Conservation (phyloP, 2,329 filamentous ascomycete species). For the Byssochlamys sp. region DNA sequence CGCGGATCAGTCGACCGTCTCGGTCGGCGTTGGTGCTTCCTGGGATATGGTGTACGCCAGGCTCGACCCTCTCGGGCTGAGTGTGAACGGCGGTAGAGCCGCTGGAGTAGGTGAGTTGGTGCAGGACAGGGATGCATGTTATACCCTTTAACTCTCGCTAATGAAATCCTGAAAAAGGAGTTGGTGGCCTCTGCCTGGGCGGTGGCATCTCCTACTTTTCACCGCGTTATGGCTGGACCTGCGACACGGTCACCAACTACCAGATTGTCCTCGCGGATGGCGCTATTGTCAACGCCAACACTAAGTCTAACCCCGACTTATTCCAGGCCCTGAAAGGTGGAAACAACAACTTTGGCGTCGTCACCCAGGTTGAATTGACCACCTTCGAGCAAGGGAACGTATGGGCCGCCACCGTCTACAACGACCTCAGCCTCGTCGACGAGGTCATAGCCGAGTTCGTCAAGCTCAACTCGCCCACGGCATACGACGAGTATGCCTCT, state of each 20-base stretch:
- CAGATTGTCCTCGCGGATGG: slow-evolving; percentile 30
- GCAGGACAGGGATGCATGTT: background rate
- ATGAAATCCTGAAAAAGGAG: background rate
- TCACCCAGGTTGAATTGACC: slow-evolving; percentile 16
- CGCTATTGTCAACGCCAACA: slow-evolving; percentile 20
- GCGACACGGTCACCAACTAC: slow-evolving; percentile 23
- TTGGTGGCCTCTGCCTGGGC: slow-evolving; percentile 1
- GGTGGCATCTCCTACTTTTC: slow-evolving; percentile 12
- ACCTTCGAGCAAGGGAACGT: slow-evolving; percentile 11
- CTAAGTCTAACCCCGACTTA: slow-evolving; percentile 15
- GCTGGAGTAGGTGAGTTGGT: background rate
- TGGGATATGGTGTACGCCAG: slow-evolving; percentile 3
- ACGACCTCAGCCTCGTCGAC: background rate
- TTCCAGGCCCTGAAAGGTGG: slow-evolving; percentile 27
- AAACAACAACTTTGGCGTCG: slow-evolving; percentile 28
- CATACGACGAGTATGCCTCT: slow-evolving; percentile 1
- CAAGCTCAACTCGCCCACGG: background rate
- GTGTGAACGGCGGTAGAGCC: background rate
- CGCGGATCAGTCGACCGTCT: background rate
- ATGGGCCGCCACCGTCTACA: background rate
- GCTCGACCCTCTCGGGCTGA: background rate
- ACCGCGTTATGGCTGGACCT: slow-evolving; percentile 17
- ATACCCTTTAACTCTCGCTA: background rate
- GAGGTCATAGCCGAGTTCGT: background rate
- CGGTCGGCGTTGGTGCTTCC: slow-evolving; percentile 2